These are phyloP conservation scores for Pistacia vera DNA, from an alignment of 345 rosid genomes.

Conservation along the genomic window DNA sequence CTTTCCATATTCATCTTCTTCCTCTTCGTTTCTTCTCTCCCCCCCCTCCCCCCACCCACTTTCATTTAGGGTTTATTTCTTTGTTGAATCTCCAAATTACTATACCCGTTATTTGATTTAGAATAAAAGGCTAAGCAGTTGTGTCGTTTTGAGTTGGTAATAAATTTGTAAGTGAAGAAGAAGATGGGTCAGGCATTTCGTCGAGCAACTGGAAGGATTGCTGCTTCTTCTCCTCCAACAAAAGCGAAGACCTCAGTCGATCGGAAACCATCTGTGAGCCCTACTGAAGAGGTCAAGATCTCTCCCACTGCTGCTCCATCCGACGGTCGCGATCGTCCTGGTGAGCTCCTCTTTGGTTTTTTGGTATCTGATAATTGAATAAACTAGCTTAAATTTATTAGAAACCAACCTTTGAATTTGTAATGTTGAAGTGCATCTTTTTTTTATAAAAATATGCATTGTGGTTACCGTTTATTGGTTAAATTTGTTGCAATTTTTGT, in stretches of 20 bases:
- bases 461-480: not conserved
- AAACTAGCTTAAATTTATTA: not conserved
- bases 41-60: no score
- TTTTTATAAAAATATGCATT: not conserved
- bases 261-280: constrained; percentile 33
- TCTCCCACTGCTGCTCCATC: constrained; percentile 30
- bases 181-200: constrained; percentile 98
- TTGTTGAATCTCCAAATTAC: not conserved
- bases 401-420: not conserved
- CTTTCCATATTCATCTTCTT: not conserved
- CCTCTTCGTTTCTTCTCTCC: not conserved
- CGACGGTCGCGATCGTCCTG: constrained; percentile 32
- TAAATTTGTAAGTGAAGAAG: not conserved
- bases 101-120: not conserved
- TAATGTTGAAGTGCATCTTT: no score
- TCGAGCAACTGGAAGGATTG: constrained; percentile 83
- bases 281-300: constrained; percentile 33
- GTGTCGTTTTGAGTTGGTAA: constrained; percentile 3
- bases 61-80: constrained; percentile 6
- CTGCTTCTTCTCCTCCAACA: constrained; percentile 37
- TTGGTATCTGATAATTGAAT: not conserved
- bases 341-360: constrained; percentile 27
- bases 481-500: not conserved
- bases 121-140: not conserved
- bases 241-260: constrained; percentile 38